Evolutionary conservation across 805 yeast species (phyloP), one percentile per base, ranked within the genome.

Genomic region (Starmerella etchellsii): DNA sequence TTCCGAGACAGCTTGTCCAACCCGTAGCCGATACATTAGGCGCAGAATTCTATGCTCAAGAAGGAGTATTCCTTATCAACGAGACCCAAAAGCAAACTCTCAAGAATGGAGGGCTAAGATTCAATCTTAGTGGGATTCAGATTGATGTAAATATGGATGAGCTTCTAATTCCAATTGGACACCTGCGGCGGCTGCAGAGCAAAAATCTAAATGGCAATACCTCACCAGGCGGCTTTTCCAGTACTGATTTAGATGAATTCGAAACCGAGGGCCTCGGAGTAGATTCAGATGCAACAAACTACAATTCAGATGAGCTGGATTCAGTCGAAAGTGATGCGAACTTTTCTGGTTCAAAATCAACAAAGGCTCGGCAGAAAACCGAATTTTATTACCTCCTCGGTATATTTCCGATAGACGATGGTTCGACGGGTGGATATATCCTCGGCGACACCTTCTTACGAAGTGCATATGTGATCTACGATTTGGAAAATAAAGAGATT

Each of bases 391-490:
- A 25, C 32, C 36, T 28, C 1, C 19, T 38, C n/a, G 45, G 42
- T 2, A 29, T 36, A 14, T 32, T 29, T 22, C 39, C 46, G 14
- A 18, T 30, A 3, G 43, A 38, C 3, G 2, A 16, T n/a, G 22
- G 34, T 8, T 2, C 24, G 2, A 22, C 42, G 30, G 51, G 51
- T 61, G 37, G 36, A 25, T 66, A 23, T 27, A 62, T 72, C 37
- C 61, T 77, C 23, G 82, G 82, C 11, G 78, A 73, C 50, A 66
- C 66, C 37, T 67, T 76, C 48, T 57, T 77, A 42, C 61, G 76
- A 40, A 64, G 66, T 36, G 73, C 74, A 1, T 76, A 76, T 52
- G 64, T 69, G n/a, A 76, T 74, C 11, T 73, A 67, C 53, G 78
- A 77, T 54, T 60, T 75, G 39, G 80, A 74, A n/a, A 66, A 62